Percentiles rank a stretch among this genome's conserved stretches.
Conservation (phyloP, 2,329 filamentous ascomycete species). For the Trichoderma sp. region DNA sequence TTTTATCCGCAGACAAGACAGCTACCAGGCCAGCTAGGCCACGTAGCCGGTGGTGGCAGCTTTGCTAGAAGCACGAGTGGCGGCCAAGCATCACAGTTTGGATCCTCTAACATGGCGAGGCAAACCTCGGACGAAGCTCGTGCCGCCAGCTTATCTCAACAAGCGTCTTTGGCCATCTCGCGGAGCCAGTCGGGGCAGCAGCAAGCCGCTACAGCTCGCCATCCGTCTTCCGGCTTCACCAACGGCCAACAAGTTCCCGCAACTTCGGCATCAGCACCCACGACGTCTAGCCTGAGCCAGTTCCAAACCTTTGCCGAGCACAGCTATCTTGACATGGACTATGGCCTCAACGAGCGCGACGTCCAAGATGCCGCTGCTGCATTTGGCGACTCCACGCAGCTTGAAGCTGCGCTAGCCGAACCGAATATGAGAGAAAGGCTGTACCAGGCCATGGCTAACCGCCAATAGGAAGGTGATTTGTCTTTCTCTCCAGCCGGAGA, state of each 20-base stretch:
- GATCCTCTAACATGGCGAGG: slow-evolving; percentile 21
- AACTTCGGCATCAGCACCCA: slow-evolving; percentile 18
- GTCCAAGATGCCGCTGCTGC: slow-evolving; percentile 23
- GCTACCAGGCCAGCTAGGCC: slow-evolving; percentile 22
- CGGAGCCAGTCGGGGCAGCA: slow-evolving; percentile 20
- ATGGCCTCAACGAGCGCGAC: slow-evolving; percentile 24
- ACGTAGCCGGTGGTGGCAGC: slow-evolving; percentile 13
- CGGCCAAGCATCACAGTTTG: slow-evolving; percentile 21
- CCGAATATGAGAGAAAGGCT: slow-evolving; percentile 26
- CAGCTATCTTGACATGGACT: slow-evolving; percentile 29
- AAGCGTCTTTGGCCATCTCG: slow-evolving; percentile 6
- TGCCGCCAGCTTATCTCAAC: slow-evolving; percentile 11
- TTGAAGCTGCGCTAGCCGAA: slow-evolving; percentile 25
- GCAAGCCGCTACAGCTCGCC: slow-evolving; percentile 6
- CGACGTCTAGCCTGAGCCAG: slow-evolving; percentile 20
- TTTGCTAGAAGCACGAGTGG: slow-evolving; percentile 19
- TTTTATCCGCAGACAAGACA: slow-evolving; percentile 24
- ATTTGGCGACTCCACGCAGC: slow-evolving; percentile 24
- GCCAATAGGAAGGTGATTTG: slow-evolving; percentile 5
- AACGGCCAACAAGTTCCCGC: slow-evolving; percentile 22
- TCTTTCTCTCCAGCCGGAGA: neutral
- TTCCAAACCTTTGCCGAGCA: slow-evolving; percentile 25
- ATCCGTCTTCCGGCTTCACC: slow-evolving; percentile 18
- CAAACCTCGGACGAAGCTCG: slow-evolving; percentile 19
- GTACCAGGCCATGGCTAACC: slow-evolving; percentile 26